Evolutionary conservation across 2,329 filamentous ascomycete genomes (phyloP).

Genomic region (Furcasterigmium furcatum): DNA sequence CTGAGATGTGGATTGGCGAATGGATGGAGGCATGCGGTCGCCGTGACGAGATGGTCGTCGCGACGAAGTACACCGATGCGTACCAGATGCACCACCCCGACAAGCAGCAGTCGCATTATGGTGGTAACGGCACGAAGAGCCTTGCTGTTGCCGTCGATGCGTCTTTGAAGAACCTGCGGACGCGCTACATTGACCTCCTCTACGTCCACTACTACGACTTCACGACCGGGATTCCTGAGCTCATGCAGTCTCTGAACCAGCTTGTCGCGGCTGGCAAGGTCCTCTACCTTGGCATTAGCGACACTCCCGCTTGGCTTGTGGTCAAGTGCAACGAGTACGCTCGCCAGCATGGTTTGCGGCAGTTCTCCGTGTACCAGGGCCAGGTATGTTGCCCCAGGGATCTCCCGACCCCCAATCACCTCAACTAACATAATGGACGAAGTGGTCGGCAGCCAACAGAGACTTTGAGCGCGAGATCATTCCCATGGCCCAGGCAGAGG

Average conservation of each 20-base stretch:
- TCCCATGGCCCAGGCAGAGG: conserved; percentile 60
- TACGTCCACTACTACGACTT: conserved; percentile 69
- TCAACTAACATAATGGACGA: too few species aligned
- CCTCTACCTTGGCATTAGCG: conserved; percentile 62
- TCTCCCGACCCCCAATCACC: too few species aligned
- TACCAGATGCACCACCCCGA: conserved; percentile 38
- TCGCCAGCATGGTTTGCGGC: conserved; percentile 62
- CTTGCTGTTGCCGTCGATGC: conserved; percentile 51
- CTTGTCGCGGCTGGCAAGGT: conserved; percentile 61
- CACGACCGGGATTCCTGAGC: conserved; percentile 57
- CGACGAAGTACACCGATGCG: conserved; percentile 65
- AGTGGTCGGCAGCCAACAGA: conserved; percentile 58
- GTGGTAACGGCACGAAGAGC: conserved; percentile 61
- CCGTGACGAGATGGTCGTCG: conserved; percentile 68
- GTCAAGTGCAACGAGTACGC: conserved; percentile 67
- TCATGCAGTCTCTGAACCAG: conserved; percentile 66
- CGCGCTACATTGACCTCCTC: conserved; percentile 65
- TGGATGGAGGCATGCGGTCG: conserved; percentile 65
- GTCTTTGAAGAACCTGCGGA: conserved; percentile 60
- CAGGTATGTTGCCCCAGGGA: too few species aligned
- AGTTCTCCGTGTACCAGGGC: conserved; percentile 69
- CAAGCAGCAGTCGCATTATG: conserved; percentile 47
- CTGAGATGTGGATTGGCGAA: conserved; percentile 65
- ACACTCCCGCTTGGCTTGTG: conserved; percentile 69
- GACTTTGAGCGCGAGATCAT: conserved; percentile 71